phyloP scores from a whole-genome alignment of 805 yeast genomes.

The Myxozyma geophila region DNA sequence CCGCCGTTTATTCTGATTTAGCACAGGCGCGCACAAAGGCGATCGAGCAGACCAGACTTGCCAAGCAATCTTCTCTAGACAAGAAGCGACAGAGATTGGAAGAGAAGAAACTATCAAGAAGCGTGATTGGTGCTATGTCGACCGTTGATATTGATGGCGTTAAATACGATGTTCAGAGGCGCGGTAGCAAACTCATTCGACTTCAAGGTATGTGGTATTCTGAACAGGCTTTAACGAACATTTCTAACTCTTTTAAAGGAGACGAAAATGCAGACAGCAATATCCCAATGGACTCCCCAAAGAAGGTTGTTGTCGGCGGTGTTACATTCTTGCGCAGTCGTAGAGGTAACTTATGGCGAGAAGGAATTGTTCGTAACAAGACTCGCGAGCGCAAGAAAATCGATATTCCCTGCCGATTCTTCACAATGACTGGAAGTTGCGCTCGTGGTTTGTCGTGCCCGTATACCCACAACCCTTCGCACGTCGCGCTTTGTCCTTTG shows the following conservation, averaged over 20 bases:
- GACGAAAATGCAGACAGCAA: constrained; percentile 7
- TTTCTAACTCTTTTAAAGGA: background rate
- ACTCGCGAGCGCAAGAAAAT: constrained; percentile 23
- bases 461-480: constrained; percentile 57
- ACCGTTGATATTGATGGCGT: constrained; percentile 39
- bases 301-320: constrained; percentile 39
- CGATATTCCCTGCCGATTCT: constrained; percentile 42
- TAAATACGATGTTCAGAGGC: constrained; percentile 33
- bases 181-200: constrained; percentile 40
- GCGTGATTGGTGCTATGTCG: constrained; percentile 17
- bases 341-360: constrained; percentile 35
- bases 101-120: constrained; percentile 35
- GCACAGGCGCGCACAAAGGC: constrained; percentile 36
- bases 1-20: constrained; percentile 30
- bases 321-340: constrained; percentile 38
- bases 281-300: constrained; percentile 31
- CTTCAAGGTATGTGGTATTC: constrained; percentile 13
- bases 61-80: constrained; percentile 31
- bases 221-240: background rate
- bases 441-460: constrained; percentile 57
- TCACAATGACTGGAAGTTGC: constrained; percentile 52
- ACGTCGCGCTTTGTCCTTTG: constrained; percentile 60
- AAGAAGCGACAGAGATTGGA: constrained; percentile 34
- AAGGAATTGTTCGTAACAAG: constrained; percentile 28
- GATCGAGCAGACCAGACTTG: constrained; percentile 32